These are phyloP conservation scores for Fusarium verticillioides DNA, from an alignment of 2,329 filamentous ascomycete genomes.

Conservation along the genomic window DNA sequence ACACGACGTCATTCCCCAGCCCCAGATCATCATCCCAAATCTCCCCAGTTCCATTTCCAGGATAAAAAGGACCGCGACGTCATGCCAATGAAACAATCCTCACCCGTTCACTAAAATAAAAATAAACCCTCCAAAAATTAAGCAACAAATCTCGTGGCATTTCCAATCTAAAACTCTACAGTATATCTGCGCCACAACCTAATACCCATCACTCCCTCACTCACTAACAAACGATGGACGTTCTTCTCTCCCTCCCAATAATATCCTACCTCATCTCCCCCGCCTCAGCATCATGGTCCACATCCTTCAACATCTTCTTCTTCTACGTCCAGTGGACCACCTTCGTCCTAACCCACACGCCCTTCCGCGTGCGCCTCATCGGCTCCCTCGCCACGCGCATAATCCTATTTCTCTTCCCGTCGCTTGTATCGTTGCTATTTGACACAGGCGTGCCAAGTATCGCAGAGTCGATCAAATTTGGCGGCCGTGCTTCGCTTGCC, in stretches of 20 bases:
- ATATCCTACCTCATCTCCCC: constrained; percentile 74
- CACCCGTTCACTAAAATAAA: background rate
- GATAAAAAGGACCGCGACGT: constrained; percentile 23
- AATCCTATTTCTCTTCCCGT: constrained; percentile 78
- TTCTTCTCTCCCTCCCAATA: constrained; percentile 78
- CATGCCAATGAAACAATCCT: constrained; percentile 16
- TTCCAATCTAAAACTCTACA: background rate
- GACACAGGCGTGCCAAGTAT: constrained; percentile 77
- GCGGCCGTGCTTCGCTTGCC: constrained; percentile 63
- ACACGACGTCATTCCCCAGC: constrained; percentile 31
- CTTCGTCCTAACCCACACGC: constrained; percentile 79
- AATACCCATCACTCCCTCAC: background rate
- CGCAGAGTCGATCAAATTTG: constrained; percentile 74
- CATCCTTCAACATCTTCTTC: constrained; percentile 85
- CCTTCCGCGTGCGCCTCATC: constrained; percentile 78
- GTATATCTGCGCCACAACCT: constrained; percentile 3
- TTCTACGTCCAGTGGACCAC: constrained; percentile 93
- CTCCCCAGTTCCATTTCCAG: constrained; percentile 12
- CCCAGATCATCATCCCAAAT: background rate
- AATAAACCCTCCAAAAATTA: background rate
- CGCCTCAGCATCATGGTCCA: constrained; percentile 74
- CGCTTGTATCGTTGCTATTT: constrained; percentile 76
- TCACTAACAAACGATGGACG: constrained; percentile 60
- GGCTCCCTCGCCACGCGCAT: constrained; percentile 75
- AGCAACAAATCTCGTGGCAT: background rate